Percentiles rank a stretch among this genome's conserved stretches.
Conservation (phyloP, 139 green algal genomes). For the Chlorella sp. region DNA sequence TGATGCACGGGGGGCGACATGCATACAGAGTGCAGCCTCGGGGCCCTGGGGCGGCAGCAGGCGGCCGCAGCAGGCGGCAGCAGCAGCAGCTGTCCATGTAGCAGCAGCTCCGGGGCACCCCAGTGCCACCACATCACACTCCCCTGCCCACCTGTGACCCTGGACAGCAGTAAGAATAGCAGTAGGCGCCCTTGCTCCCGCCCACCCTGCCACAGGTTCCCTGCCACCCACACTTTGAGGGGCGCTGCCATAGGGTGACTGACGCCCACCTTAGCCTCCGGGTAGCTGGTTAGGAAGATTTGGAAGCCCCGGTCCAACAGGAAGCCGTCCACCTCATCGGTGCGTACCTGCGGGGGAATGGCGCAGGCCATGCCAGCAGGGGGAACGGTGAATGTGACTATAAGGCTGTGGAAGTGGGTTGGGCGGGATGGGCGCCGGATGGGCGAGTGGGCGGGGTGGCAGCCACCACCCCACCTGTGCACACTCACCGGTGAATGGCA, state of each 20-base stretch:
- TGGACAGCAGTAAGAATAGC: background rate
- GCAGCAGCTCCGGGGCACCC: background rate
- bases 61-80: too few species aligned
- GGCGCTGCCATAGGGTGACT: background rate
- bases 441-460: background rate
- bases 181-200: too few species aligned
- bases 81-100: background rate
- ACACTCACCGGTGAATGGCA: background rate
- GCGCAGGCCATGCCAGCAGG: too few species aligned
- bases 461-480: too few species aligned
- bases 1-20: too few species aligned
- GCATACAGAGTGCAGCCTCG: too few species aligned
- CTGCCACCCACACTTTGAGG: background rate
- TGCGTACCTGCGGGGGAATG: conserved; percentile 62
- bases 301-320: conserved; percentile 97
- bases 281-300: conserved; percentile 94
- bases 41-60: too few species aligned
- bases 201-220: too few species aligned
- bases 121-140: too few species aligned
- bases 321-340: conserved; percentile 94
- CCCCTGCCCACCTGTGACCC: background rate
- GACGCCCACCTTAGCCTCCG: conserved; percentile 39
- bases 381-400: background rate
- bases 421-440: too few species aligned
- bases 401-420: too few species aligned